Base-by-base conservation (phyloP, 768 basidiomycete species). In the Pisolithus albus region DNA sequence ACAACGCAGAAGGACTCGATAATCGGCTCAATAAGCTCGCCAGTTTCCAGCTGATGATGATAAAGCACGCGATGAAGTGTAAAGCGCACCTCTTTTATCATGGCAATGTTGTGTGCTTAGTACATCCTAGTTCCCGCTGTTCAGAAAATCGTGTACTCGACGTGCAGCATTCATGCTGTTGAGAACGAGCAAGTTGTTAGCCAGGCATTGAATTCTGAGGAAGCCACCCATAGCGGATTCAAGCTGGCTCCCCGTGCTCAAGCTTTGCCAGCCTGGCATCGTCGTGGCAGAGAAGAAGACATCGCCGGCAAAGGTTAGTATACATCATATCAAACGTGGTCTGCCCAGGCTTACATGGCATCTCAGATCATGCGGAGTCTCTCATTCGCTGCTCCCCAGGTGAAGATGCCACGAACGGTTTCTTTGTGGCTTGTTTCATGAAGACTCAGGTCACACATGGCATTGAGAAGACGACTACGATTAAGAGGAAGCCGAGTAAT, bases 61-160 rank as follows among this genome's bases (percentile, higher is more conserved):
- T 98, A 59, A 81, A 79, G 63, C 96, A 98, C 63, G 95, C 96
- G 16, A 93, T 99, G 86, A 85, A 83, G 69, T 98, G 93, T 93
- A 64, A 24, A 61, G 79, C 63, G n/a, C 9, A 18, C 9, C 9
- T 48, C 40, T 40, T 49, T 50, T 50, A 26, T 10, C 28, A 26
- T 46, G 3, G 42, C 42, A 23, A 15, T 43, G 26, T 11, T 21
- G 11, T 10, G 34, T 34, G 13, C 11, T 34, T 5, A 34, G 13
- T 11, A 34, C 34, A 34, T 5, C 34, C 18, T 57, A 95, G 92
- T 94, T 67, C 84, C 90, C 1, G 74, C 75, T 38, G 88, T 84
- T 34, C 69, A 75, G 52, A 82, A 80, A 59, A 91, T 99, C 59
- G 93, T 93, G 24, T 98, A 99, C 68, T 98, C 94, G 21, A 99